Evolutionary conservation across 2,329 filamentous ascomycete species (phyloP), one percentile per base, ranked within the genome.

Genomic region (Trichophyton verrucosum): DNA sequence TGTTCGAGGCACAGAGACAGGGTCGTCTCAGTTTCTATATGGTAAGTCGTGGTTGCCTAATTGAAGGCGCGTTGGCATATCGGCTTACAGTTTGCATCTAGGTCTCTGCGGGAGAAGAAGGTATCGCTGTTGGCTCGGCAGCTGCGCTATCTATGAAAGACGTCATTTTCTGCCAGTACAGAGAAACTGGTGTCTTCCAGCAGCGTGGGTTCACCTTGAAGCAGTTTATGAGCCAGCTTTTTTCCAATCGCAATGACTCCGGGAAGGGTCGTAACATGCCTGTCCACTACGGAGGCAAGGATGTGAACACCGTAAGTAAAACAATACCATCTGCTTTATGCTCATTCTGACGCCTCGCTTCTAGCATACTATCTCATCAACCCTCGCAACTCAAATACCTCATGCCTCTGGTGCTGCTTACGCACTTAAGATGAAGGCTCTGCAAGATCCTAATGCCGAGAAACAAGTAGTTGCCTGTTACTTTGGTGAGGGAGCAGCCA

Each of bases 1-100:
- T 97, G 91, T 96, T 96, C 70, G 94, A 99, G 70, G 91, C 94
- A 0, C 94, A 99, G 75, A 82, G 94, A 53, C 94, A 99, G 75
- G 91, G 91, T n/a, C 84, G 90, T 20, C 76, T 96, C 61, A 91
- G 87, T 73, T 99, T 99, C 76, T 99, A 99, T 75, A 97, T 99
- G 89, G 92, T 92, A 69, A 5, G 62, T 3, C 13, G 13, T 15
- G 22, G 22, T 58, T 9, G 3, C 1, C 44, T 17, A 27, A 17
- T 44, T n/a, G 40, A 9, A 44, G 30, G 22, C 36, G 22, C n/a
- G n/a, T 49, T 30, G 40, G 6, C 9, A 38, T 44, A 58, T 24
- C 11, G 44, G 22, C 57, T 47, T 17, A 40, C 22, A 22, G 53
- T 20, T n/a, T 36, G 17, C 15, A n/a, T 49, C 36, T 58, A 82